Evolutionary conservation across 768 basidiomycete genomes (phyloP).

Genomic region (Boletellus ananas): DNA sequence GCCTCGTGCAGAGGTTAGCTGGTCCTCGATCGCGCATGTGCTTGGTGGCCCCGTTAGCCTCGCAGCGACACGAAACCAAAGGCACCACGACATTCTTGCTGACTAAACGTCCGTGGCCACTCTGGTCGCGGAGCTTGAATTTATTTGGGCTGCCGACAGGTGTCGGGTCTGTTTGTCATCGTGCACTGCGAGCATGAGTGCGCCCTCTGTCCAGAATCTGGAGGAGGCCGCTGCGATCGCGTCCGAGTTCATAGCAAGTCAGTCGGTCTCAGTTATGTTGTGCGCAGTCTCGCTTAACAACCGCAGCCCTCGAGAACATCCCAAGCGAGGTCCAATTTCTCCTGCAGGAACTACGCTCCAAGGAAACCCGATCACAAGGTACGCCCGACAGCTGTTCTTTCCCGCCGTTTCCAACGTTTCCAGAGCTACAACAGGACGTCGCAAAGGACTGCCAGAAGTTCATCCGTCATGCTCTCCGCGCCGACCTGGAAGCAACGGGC

Average conservation of each 20-base stretch:
- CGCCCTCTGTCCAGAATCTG: conserved; percentile 35
- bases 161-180: conserved; percentile 7
- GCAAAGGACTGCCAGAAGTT: conserved; percentile 42
- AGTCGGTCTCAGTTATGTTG: conserved; percentile 13
- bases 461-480: conserved; percentile 40
- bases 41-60: neutral
- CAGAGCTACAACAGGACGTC: conserved; percentile 44
- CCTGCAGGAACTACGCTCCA: conserved; percentile 45
- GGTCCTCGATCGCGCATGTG: no score
- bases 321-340: conserved; percentile 47
- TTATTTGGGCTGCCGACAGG: conserved; percentile 9
- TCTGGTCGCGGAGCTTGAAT: conserved; percentile 23
- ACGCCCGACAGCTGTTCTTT: neutral
- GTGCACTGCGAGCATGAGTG: conserved; percentile 23
- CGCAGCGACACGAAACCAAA: no score
- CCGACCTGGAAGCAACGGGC: conserved; percentile 21
- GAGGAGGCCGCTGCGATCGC: conserved; percentile 50
- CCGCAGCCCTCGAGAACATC: conserved; percentile 46
- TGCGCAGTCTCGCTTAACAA: neutral
- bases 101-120: conserved; percentile 7
- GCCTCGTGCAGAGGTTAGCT: no score
- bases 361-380: conserved; percentile 43
- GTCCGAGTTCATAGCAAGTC: conserved; percentile 47
- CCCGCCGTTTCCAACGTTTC: neutral
- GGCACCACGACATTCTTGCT: neutral